phyloP scores from a whole-genome alignment of 805 yeast genomes.

The Lachancea sp. region DNA sequence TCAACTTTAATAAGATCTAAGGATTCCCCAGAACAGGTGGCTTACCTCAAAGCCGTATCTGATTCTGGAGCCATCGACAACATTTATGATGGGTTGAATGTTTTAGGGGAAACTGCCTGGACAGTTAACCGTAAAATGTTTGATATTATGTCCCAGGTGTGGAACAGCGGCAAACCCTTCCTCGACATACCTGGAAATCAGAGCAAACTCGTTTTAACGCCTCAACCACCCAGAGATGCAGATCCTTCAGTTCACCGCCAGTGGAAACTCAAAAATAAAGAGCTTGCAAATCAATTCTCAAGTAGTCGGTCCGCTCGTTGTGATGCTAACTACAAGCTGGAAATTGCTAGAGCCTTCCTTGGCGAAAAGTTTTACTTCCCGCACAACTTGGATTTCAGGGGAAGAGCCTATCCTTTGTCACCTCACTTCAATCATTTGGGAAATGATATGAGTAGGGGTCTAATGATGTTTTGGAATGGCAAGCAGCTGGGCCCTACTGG shows the following conservation, averaged over 20 bases:
- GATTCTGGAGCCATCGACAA: conserved; percentile 55
- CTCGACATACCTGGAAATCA: conserved; percentile 62
- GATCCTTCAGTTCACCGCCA: conserved; percentile 67
- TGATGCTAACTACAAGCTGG: conserved; percentile 87
- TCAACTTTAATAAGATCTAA: conserved; percentile 65
- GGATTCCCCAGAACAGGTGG: conserved; percentile 83
- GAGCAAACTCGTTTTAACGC: conserved; percentile 44
- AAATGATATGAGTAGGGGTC: conserved; percentile 67
- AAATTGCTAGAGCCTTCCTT: conserved; percentile 86
- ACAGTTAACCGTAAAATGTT: conserved; percentile 73
- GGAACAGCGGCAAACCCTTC: conserved; percentile 81
- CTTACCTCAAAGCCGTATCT: conserved; percentile 82
- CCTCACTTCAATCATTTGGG: conserved; percentile 80
- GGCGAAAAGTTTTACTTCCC: conserved; percentile 78
- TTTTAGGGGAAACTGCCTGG: conserved; percentile 86
- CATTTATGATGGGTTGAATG: conserved; percentile 77
- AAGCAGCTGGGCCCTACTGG: conserved; percentile 59
- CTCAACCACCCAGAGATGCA: conserved; percentile 53
- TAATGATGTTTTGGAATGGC: conserved; percentile 73
- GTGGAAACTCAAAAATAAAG: conserved; percentile 59
- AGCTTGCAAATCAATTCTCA: conserved; percentile 52
- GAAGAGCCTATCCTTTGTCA: conserved; percentile 75
- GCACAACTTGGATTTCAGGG: conserved; percentile 75
- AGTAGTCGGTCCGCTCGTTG: conserved; percentile 81
- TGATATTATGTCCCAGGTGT: conserved; percentile 61